These are phyloP conservation scores for Pseudoturritis turrita DNA, from an alignment of 345 rosid genomes.

Conservation along the genomic window DNA sequence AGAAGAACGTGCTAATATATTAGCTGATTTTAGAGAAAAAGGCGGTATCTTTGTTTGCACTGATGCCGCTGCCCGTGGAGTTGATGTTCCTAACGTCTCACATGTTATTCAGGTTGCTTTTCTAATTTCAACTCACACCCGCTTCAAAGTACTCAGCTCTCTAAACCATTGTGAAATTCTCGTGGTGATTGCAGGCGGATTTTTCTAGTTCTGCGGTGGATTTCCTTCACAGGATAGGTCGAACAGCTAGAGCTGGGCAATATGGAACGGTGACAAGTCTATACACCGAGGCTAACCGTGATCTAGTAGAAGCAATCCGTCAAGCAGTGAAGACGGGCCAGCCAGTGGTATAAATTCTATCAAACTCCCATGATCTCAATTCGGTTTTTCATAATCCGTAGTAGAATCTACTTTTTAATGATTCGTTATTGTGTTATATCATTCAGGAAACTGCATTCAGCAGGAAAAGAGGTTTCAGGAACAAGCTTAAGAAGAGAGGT, in stretches of 20 bases:
- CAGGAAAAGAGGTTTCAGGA: constrained; percentile 37
- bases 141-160: neutral
- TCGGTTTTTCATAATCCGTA: neutral
- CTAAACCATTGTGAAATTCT: neutral
- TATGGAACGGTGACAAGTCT: constrained; percentile 89
- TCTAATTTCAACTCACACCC: neutral
- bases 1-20: constrained; percentile 65
- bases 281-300: constrained; percentile 64
- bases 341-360: constrained; percentile 65
- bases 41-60: constrained; percentile 94
- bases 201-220: constrained; percentile 92
- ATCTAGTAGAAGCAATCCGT: constrained; percentile 81
- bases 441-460: constrained; percentile 36
- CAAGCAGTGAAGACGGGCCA: constrained; percentile 65
- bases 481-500: constrained; percentile 40
- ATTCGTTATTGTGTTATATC: constrained; percentile 3
- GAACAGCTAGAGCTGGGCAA: constrained; percentile 97
- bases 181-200: constrained; percentile 66
- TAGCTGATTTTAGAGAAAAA: constrained; percentile 61
- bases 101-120: constrained; percentile 85
- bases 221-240: constrained; percentile 91
- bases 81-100: constrained; percentile 87
- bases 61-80: constrained; percentile 98
- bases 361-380: neutral
- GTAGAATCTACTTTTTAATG: neutral